These are phyloP conservation scores for Leccinum disarticulatum DNA, from an alignment of 768 basidiomycete species.

Conservation along the genomic window DNA sequence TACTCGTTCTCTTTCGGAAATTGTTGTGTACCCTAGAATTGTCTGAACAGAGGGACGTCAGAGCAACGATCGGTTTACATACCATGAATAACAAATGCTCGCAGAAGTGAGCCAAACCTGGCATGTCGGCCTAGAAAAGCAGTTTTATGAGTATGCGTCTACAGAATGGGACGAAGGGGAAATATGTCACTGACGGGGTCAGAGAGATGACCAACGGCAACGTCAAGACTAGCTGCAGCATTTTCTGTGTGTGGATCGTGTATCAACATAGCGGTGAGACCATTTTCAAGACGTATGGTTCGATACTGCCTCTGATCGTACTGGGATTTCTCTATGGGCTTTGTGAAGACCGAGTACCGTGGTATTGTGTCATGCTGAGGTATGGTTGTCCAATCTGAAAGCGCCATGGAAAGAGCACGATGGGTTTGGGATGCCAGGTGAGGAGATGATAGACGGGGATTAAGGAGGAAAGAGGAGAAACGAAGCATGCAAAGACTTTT, in stretches of 20 bases:
- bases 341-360: conserved; percentile 54
- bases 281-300: conserved; percentile 83
- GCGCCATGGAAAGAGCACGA: conserved; percentile 24
- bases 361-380: conserved; percentile 32
- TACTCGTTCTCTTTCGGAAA: conserved; percentile 96
- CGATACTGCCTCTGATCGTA: conserved; percentile 82
- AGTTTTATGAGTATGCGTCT: background rate
- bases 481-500: conserved; percentile 8
- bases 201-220: conserved; percentile 88
- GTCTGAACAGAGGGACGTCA: background rate
- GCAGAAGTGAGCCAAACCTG: conserved; percentile 91
- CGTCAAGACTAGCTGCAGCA: conserved; percentile 91
- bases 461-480: conserved; percentile 14
- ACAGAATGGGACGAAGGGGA: background rate
- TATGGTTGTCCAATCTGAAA: conserved; percentile 22
- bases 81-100: conserved; percentile 98
- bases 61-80: conserved; percentile 22
- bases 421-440: background rate
- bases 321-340: conserved; percentile 64
- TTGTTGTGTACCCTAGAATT: conserved; percentile 67
- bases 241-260: conserved; percentile 88
- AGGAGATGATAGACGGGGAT: background rate
- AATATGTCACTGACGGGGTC: conserved; percentile 72
- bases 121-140: conserved; percentile 70
- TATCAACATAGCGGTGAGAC: conserved; percentile 81